Percentiles rank a stretch among this genome's conserved stretches.
Conservation (phyloP, 1,284 basidiomycete species). For the Afroboletus lepidellus region DNA sequence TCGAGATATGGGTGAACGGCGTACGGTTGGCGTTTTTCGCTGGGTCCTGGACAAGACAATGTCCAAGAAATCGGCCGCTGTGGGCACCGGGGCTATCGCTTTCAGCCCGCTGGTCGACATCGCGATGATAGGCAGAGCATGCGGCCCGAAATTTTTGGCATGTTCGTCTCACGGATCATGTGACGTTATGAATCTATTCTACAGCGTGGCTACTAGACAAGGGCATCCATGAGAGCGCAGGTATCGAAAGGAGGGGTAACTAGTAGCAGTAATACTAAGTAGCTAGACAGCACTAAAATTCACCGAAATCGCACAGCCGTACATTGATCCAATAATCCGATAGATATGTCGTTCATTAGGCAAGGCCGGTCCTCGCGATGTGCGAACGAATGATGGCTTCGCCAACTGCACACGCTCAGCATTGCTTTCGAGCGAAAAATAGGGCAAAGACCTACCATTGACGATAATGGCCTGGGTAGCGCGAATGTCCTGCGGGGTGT, state of each 20-base stretch:
- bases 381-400: constrained; percentile 65
- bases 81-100: constrained; percentile 96
- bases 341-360: constrained; percentile 27
- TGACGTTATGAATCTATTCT: constrained; percentile 17
- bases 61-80: constrained; percentile 92
- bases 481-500: constrained; percentile 55
- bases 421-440: neutral
- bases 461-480: constrained; percentile 74
- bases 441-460: constrained; percentile 49
- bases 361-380: constrained; percentile 52
- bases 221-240: constrained; percentile 21
- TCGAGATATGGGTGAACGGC: constrained; percentile 2
- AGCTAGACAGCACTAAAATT: constrained; percentile 18
- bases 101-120: constrained; percentile 91
- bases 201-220: constrained; percentile 29
- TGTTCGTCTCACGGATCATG: constrained; percentile 16
- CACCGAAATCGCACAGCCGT: constrained; percentile 9
- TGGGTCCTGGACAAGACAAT: constrained; percentile 93
- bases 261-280: constrained; percentile 26
- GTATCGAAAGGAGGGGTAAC: constrained; percentile 32
- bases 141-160: constrained; percentile 14
- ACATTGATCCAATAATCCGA: constrained; percentile 12
- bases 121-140: constrained; percentile 21
- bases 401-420: constrained; percentile 42
- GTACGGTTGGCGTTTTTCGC: constrained; percentile 94